A percentile compares a stretch with the other conserved stretches of the same genome.
phyloP scores from a whole-genome alignment of 2,329 filamentous ascomycete genomes.

The Fusarium sororula region DNA sequence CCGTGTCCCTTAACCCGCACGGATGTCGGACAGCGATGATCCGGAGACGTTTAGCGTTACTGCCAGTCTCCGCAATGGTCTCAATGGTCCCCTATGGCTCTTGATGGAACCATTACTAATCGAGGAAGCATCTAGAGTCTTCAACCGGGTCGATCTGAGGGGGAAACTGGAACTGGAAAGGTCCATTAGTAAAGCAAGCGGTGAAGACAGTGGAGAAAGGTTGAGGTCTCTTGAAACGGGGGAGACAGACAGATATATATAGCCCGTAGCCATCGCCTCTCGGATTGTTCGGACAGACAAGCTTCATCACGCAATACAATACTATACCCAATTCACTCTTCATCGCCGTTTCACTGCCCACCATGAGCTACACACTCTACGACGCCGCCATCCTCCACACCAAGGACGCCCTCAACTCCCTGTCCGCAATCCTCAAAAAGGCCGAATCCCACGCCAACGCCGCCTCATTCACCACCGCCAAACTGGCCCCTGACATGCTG shows the following conservation, averaged over 20 bases:
- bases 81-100: not conserved
- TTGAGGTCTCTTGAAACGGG: not conserved
- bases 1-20: not conserved
- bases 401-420: slow-evolving; percentile 45
- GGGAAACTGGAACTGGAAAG: not conserved
- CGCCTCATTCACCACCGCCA: slow-evolving; percentile 45
- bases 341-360: slow-evolving; percentile 25
- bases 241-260: slow-evolving; percentile 22
- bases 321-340: slow-evolving; percentile 10
- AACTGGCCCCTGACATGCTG: slow-evolving; percentile 54
- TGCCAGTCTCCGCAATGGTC: not conserved
- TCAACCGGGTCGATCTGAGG: not conserved
- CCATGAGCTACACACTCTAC: slow-evolving; percentile 54
- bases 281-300: not conserved
- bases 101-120: slow-evolving; percentile 23
- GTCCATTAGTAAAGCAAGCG: slow-evolving; percentile 26
- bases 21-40: not conserved
- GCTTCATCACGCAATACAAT: slow-evolving; percentile 32
- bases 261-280: not conserved
- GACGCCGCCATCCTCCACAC: slow-evolving; percentile 48
- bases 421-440: slow-evolving; percentile 50
- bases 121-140: slow-evolving; percentile 26
- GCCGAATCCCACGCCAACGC: slow-evolving; percentile 47
- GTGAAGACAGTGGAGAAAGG: slow-evolving; percentile 7
- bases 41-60: not conserved